Evolutionary conservation across 805 yeast species (phyloP), one percentile per base, ranked within the genome.

Genomic region (Nakazawaea ernobii): DNA sequence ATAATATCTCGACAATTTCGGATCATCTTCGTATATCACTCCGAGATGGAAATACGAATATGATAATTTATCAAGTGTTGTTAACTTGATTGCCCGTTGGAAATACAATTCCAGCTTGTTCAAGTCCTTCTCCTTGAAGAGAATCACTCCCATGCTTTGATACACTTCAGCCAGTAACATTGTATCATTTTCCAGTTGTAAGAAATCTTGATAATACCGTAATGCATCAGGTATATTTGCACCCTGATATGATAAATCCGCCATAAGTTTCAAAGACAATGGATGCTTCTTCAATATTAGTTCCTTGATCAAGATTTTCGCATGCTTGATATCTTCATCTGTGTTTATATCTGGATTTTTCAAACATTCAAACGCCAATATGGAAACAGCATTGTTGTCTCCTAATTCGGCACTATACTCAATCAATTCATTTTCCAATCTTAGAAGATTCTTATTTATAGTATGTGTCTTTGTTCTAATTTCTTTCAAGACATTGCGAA

Each of bases 361-460:
- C 28, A 86, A 63, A 1, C 86, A 80, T 42, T 82, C 80, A 53
- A 82, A 88, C 3, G 92, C 80, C 17, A 91, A 61, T 10, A 86
- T 68, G 0, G 92, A 71, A 20, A 90, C 77, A 0, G 97, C 96
- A 62, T 89, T 88, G 52, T 80, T 77, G 56, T 85, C 80, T 0
- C 97, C 96, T 57, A 79, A 57, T 56, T 86, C 95, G 0, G 96
- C 96, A 11, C 96, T 88, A 44, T 74, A 75, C 50, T 89, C 95
- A n/a, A 90, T 74, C 17, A 91, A 62, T 52, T 79, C 82, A 52
- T 81, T 78, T 59, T 90, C 96, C 32, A 88, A 66, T 11, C 68
- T 76, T 5, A 84, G 67, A 17, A 84, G 65, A 51, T 80, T 67
- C 44, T 59, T 73, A 55, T 84, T 82, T 2, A 77, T 69, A 0